Evolutionary conservation across 2,329 filamentous ascomycete genomes (phyloP), one percentile per base, ranked within the genome.

Genomic region (Verticillium dahliae): DNA sequence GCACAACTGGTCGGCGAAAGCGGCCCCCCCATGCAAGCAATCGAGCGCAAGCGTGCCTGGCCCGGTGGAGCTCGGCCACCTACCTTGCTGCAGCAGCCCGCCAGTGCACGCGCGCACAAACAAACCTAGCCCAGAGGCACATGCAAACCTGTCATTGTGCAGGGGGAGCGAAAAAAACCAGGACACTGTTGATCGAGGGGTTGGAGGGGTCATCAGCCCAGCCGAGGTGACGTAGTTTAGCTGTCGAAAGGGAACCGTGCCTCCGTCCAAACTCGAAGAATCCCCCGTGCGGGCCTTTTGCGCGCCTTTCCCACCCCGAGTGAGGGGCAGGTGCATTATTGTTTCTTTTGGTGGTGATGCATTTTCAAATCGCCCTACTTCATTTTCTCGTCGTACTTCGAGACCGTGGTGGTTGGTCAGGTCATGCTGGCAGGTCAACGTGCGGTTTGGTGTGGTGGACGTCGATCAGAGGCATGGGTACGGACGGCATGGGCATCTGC

Each of bases 11-110:
- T 58, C 33, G 38, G 33, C 9, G 13, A 37, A 58, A 41, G 38
- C 38, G 57, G 38, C 38, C 27, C 27, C 18, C 27, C 57, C 34
- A 58, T 58, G 57, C 57, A 58, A 58, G 57, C 38, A 58, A 58
- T 58, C 57, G 22, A 45, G 38, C 57, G 57, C 57, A 58, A 58
- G 57, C 57, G 57, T 41, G 39, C 57, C 57, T 50, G 45, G 45
- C 45, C 45, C 11, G 13, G 45, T 50, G 45, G 45, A 50, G 45
- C 45, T 15, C 45, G 45, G 45, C 18, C 45, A 18, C 45, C 45
- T 50, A 18, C 45, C 45, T 50, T 50, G n/a, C 45, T 50, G 45
- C 45, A 50, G 45, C 45, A 50, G 45, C 45, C 45, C 18, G 22
- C 45, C 45, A 50, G 11, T 18, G n/a, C 45, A 18, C 45, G 45